A percentile compares a stretch with the other conserved stretches of the same genome.
Evolutionary conservation across 345 rosid species (phyloP).

Genomic region (Jatropha curcas): DNA sequence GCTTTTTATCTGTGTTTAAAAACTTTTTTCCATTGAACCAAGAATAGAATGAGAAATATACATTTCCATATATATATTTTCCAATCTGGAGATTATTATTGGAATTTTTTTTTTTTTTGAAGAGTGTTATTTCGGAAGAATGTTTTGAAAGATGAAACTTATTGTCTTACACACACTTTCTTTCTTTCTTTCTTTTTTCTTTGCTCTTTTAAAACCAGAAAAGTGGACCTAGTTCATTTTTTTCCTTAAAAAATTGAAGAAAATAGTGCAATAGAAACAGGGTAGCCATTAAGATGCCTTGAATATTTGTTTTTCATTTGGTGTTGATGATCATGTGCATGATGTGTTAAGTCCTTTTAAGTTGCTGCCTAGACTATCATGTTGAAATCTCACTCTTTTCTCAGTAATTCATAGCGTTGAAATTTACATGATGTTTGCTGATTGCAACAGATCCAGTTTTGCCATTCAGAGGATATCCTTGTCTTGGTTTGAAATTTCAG

Average conservation of each 20-base stretch:
- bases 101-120: too few relatives aligned
- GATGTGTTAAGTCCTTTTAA: background rate
- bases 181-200: background rate
- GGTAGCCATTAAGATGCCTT: background rate
- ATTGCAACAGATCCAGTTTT: constrained; percentile 54
- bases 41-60: background rate
- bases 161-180: background rate
- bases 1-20: background rate
- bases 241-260: background rate
- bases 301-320: background rate
- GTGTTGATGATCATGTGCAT: constrained; percentile 3
- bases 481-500: constrained; percentile 59
- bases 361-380: background rate
- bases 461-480: constrained; percentile 43
- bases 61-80: background rate
- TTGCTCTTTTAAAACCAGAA: background rate
- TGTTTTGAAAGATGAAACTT: background rate
- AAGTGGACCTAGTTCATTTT: background rate
- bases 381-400: background rate
- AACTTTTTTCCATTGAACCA: background rate
- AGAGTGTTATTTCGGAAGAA: too few relatives aligned
- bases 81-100: background rate
- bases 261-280: background rate
- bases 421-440: constrained; percentile 1
- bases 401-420: background rate